phyloP scores from a whole-genome alignment of 441 rosid genomes.

The Flueggea neowawraea region DNA sequence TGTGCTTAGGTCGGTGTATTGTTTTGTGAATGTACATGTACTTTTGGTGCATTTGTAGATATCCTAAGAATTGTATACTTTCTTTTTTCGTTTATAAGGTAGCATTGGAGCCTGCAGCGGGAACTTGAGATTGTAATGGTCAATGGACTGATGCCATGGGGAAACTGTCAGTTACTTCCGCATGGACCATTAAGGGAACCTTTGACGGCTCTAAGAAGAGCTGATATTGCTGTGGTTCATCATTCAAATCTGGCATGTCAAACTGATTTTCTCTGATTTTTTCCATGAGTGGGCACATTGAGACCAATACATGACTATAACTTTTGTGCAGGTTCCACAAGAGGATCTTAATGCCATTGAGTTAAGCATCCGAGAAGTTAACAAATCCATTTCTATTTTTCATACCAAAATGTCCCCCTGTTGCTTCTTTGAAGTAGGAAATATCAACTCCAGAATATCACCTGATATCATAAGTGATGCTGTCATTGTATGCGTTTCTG shows the following conservation, averaged over 20 bases:
- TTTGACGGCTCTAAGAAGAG: conserved; percentile 54
- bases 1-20: too few species aligned
- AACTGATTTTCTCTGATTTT: background rate
- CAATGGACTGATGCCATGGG: conserved; percentile 78
- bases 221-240: conserved; percentile 69
- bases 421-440: conserved; percentile 46
- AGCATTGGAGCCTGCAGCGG: conserved; percentile 82
- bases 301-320: conserved; percentile 6
- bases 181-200: conserved; percentile 89
- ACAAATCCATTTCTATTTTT: conserved; percentile 51
- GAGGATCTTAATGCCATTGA: conserved; percentile 44
- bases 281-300: background rate
- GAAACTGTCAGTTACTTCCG: conserved; percentile 61
- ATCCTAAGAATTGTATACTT: conserved; percentile 15
- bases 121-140: conserved; percentile 88
- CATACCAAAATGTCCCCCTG: conserved; percentile 60
- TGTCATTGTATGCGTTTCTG: conserved; percentile 64
- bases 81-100: conserved; percentile 27
- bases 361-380: conserved; percentile 40
- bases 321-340: conserved; percentile 44
- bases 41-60: conserved; percentile 4
- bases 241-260: conserved; percentile 63
- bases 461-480: conserved; percentile 32
- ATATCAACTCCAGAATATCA: conserved; percentile 32
- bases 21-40: too few species aligned